Evolutionary conservation across 805 yeast genomes (phyloP).

Genomic region (Ascoidea rubescens): DNA sequence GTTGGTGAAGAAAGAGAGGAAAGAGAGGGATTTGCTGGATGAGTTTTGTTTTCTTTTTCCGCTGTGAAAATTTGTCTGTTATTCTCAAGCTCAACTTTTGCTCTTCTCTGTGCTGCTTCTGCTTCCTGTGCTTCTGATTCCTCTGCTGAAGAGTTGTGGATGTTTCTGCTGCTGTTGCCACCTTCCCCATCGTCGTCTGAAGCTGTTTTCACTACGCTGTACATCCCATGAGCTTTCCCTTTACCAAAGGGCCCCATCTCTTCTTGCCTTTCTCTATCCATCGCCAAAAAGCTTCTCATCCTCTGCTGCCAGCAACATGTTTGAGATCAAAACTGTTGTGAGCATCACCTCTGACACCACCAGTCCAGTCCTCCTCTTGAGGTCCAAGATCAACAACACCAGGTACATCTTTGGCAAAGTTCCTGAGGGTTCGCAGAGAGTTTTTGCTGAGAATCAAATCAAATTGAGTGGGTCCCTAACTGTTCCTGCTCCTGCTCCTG

Average conservation of each 20-base stretch:
- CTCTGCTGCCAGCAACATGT: slow-evolving; percentile 2
- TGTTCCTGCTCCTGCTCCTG: too few species aligned
- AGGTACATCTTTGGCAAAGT: slow-evolving; percentile 63
- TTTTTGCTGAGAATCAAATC: slow-evolving; percentile 45
- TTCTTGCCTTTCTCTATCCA: background rate
- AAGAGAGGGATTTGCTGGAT: too few species aligned
- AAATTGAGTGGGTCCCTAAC: slow-evolving; percentile 23
- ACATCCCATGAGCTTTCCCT: background rate
- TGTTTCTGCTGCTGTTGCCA: background rate
- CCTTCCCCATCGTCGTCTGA: background rate
- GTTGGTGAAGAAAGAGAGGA: too few species aligned
- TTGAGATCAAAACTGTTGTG: slow-evolving; percentile 2
- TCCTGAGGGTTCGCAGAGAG: slow-evolving; percentile 80
- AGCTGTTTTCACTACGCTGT: background rate
- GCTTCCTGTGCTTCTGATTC: background rate
- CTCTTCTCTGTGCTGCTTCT: background rate
- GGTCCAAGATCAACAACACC: slow-evolving; percentile 29
- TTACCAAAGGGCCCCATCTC: background rate
- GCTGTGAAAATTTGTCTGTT: too few species aligned
- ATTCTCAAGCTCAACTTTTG: too few species aligned
- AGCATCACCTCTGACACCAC: slow-evolving; percentile 32
- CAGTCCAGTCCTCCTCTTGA: slow-evolving; percentile 34
- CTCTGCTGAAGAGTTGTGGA: background rate
- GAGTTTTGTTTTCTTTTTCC: too few species aligned
- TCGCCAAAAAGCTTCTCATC: background rate